These are phyloP conservation scores for Avena atlantica DNA, from an alignment of 176 grass and related monocot genomes.

Conservation along the genomic window DNA sequence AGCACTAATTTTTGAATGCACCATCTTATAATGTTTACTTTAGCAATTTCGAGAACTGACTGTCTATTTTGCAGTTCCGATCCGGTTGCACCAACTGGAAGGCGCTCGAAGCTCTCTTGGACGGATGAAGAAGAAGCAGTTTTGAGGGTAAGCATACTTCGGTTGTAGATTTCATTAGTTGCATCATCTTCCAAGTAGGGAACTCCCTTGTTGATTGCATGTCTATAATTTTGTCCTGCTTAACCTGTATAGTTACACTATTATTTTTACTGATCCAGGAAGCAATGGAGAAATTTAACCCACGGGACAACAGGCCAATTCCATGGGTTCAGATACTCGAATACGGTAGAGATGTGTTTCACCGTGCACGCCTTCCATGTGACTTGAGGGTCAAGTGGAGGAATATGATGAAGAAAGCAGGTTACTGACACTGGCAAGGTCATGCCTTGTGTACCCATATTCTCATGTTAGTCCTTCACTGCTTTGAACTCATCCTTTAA, in stretches of 20 bases:
- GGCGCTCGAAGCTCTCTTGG: conserved; percentile 59
- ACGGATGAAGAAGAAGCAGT: conserved; percentile 56
- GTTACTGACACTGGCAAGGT: conserved; percentile 1
- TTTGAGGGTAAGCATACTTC: conserved; percentile 58
- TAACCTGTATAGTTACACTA: conserved; percentile 30
- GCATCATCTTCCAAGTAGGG: neutral
- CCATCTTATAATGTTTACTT: neutral
- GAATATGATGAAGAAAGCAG: conserved; percentile 56
- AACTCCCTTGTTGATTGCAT: neutral
- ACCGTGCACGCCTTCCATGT: conserved; percentile 44
- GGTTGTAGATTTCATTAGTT: neutral
- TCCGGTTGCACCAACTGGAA: conserved; percentile 38
- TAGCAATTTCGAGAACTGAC: conserved; percentile 5
- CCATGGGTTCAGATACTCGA: conserved; percentile 63
- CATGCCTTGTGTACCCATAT: neutral
- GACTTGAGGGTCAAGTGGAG: conserved; percentile 86
- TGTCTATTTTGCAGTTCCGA: conserved; percentile 57
- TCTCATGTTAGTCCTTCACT: neutral
- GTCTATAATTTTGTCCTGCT: neutral
- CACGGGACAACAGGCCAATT: conserved; percentile 15
- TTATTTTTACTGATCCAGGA: conserved; percentile 53
- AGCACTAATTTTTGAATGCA: neutral
- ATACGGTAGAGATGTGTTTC: conserved; percentile 46
- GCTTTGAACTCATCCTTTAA: neutral
- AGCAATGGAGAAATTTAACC: conserved; percentile 50